Conservation (phyloP, 2,329 filamentous ascomycete species). For the Domatiomyces globalis region DNA sequence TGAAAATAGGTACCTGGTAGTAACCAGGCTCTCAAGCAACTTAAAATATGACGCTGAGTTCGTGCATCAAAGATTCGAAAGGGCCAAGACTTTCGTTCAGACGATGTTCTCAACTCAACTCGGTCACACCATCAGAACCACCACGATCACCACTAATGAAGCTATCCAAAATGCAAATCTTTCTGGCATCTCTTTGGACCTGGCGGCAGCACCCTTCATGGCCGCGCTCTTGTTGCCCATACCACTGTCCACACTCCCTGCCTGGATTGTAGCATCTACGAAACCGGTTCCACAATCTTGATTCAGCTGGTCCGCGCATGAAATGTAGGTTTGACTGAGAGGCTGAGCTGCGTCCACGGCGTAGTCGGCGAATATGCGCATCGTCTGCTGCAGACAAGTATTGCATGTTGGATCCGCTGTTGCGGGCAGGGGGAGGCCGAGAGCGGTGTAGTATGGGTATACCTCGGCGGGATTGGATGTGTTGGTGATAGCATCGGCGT, state of each 20-base stretch:
- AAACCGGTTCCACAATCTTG: constrained; percentile 44
- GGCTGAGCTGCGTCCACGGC: constrained; percentile 51
- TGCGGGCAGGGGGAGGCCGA: constrained; percentile 57
- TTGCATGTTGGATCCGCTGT: constrained; percentile 60
- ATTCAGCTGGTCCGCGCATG: constrained; percentile 61
- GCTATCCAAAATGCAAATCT: too few species aligned
- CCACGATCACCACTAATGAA: too few species aligned
- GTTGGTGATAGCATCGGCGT: constrained; percentile 73
- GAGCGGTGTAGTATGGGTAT: constrained; percentile 73
- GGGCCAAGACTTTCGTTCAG: too few species aligned
- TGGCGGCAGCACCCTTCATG: too few species aligned
- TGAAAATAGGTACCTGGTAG: too few species aligned
- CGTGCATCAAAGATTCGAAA: too few species aligned
- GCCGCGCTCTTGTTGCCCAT: background rate
- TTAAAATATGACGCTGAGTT: too few species aligned
- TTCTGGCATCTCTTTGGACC: too few species aligned
- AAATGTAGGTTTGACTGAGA: constrained; percentile 53
- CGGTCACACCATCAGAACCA: too few species aligned
- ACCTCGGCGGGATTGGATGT: constrained; percentile 52
- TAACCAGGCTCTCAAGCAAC: too few species aligned
- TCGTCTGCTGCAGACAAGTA: constrained; percentile 61
- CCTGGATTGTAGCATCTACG: constrained; percentile 34
- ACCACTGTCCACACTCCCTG: constrained; percentile 4
- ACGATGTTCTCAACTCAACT: too few species aligned
- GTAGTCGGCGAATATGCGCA: constrained; percentile 63